Base-by-base conservation (phyloP, 2,329 filamentous ascomycete species). In the Falciphora oryzae region DNA sequence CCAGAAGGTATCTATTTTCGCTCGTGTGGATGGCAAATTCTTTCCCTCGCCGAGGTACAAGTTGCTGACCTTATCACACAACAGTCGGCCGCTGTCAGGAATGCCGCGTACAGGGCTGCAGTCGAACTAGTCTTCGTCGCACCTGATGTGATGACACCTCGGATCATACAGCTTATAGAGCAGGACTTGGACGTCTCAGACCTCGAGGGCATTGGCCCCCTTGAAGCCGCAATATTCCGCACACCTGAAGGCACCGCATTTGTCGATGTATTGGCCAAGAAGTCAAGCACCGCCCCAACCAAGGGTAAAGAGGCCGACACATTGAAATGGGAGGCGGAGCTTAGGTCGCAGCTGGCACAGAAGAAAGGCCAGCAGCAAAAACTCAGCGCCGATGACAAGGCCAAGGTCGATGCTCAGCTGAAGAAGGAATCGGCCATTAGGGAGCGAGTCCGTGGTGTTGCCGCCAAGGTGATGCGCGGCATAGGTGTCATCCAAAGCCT, bases 301-400 rank as follows among this genome's bases (percentile, higher is more conserved):
- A 98, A 97, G 78, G 97, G 92, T 61, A 97, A 96, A 75, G 95
- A 98, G 74, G 97, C 97, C 71, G 92, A 99, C 70, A 96, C 92
- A 1, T 77, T 97, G 57, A 97, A 97, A 76, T 99, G 96, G 95
- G 95, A 99, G 76, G 90, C 94, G 74, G 95, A 99, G 68, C 82
- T 99, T 10, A 85, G 93, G 65, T 84, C 87, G 56, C 92, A 97
- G 71, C 78, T 99, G 57, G 93, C 93, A n/a, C 84, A 91, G 73
- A 99, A 98, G 80, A 97, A 94, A 75, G 94, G 94, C 1, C 86
- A 91, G 66, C 87, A 92, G 70, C 94, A 93, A 79, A 99, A 97
- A 77, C 85, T 98, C 13, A 95, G 92, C 0, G 78, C 91, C 0
- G 95, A 98, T 50, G 94, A 99, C 72, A 89, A 89, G 69, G 85